These are phyloP conservation scores for Scheffersomyces illinoinensis DNA, from an alignment of 1,139 yeast genomes.

Conservation along the genomic window DNA sequence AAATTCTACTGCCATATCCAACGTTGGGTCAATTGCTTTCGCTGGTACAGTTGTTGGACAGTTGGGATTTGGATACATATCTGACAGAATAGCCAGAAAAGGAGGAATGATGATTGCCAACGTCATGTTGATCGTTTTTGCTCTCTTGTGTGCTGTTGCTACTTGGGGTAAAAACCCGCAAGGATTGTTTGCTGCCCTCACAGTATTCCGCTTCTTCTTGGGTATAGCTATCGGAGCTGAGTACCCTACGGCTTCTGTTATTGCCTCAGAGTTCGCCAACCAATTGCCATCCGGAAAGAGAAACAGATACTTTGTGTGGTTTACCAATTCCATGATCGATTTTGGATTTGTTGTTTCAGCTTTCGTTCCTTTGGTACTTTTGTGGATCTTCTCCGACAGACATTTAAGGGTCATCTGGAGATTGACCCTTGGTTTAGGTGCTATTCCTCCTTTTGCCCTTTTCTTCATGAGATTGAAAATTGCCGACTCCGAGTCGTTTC, in stretches of 20 bases:
- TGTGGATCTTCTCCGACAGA: constrained; percentile 75
- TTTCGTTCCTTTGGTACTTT: constrained; percentile 80
- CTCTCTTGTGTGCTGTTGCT: constrained; percentile 69
- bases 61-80: constrained; percentile 42
- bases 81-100: constrained; percentile 50
- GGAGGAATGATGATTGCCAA: constrained; percentile 50
- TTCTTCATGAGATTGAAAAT: constrained; percentile 76
- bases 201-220: constrained; percentile 80
- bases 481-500: constrained; percentile 70
- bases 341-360: constrained; percentile 81
- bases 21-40: constrained; percentile 49
- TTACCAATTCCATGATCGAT: constrained; percentile 88
- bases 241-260: constrained; percentile 91
- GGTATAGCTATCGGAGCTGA: constrained; percentile 90
- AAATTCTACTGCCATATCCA: constrained; percentile 38
- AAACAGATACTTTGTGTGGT: constrained; percentile 86
- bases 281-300: constrained; percentile 76
- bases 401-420: constrained; percentile 89
- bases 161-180: constrained; percentile 72
- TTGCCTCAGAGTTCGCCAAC: constrained; percentile 89
- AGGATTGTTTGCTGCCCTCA: constrained; percentile 80
- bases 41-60: constrained; percentile 54
- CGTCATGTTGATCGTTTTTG: constrained; percentile 43
- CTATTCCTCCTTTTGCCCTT: constrained; percentile 80
- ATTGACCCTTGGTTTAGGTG: constrained; percentile 87